phyloP scores from a whole-genome alignment of 163 green algal species.

The Chloroidium sp. region DNA sequence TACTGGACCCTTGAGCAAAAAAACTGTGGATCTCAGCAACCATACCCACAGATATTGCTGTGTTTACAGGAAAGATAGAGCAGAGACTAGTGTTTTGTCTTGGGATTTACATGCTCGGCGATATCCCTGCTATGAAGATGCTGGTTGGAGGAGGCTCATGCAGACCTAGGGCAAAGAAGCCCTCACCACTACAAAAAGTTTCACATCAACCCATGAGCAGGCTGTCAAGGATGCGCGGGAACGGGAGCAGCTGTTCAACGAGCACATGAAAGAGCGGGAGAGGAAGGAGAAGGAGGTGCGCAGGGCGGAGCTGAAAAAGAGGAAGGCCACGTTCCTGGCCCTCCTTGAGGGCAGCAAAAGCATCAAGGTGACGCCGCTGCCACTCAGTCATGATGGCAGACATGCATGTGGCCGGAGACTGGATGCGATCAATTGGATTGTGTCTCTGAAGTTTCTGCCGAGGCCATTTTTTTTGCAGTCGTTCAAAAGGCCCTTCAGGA shows the following conservation, averaged over 20 bases:
- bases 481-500: background rate
- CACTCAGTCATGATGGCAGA: background rate
- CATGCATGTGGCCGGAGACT: background rate
- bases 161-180: too few species aligned
- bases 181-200: too few species aligned
- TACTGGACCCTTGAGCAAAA: too few species aligned
- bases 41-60: too few species aligned
- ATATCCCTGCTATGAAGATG: too few species aligned
- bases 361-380: constrained; percentile 30
- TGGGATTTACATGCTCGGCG: too few species aligned
- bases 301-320: constrained; percentile 38
- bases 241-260: constrained; percentile 60
- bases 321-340: constrained; percentile 39
- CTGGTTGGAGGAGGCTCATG: too few species aligned
- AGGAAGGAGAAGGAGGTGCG: constrained; percentile 30
- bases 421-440: too few species aligned
- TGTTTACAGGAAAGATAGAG: too few species aligned
- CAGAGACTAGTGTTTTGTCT: too few species aligned
- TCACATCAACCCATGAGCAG: constrained; percentile 4
- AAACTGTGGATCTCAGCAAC: too few species aligned
- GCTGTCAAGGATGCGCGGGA: constrained; percentile 33
- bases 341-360: constrained; percentile 39
- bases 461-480: background rate
- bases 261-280: constrained; percentile 55
- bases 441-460: too few species aligned